Conservation (phyloP, 1,139 yeast species). For the Protomyces pachydermus region DNA sequence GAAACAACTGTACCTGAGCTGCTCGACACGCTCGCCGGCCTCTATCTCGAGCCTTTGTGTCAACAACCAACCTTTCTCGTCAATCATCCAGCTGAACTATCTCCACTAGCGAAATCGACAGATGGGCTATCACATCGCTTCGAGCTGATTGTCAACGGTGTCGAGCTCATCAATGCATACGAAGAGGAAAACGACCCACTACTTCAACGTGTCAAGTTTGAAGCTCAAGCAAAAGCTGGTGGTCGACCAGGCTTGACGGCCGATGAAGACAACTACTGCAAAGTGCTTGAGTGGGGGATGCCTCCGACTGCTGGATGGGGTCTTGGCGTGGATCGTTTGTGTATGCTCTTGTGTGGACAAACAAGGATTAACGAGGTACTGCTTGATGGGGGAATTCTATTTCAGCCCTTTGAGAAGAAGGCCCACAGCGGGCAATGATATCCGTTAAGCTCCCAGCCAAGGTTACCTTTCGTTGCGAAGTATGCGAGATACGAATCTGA, state of each 20-base stretch:
- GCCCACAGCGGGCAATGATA: neutral
- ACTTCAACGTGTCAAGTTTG: constrained; percentile 58
- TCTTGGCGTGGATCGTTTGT: constrained; percentile 80
- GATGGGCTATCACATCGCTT: constrained; percentile 58
- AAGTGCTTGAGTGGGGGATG: constrained; percentile 81
- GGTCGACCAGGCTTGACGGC: constrained; percentile 60
- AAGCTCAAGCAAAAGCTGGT: constrained; percentile 48
- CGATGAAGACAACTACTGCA: constrained; percentile 68
- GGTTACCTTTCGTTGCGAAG: too few relatives aligned
- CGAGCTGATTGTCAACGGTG: constrained; percentile 74
- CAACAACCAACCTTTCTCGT: constrained; percentile 63
- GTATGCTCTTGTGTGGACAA: constrained; percentile 66
- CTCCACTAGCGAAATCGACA: constrained; percentile 77
- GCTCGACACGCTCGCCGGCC: constrained; percentile 60
- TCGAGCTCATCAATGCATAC: constrained; percentile 86
- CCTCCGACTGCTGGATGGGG: constrained; percentile 99
- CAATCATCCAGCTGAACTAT: constrained; percentile 78
- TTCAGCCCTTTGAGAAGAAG: constrained; percentile 35
- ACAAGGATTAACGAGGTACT: constrained; percentile 73
- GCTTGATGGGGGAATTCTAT: constrained; percentile 73
- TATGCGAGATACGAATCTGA: too few relatives aligned
- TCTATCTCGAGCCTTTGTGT: constrained; percentile 59
- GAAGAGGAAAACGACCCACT: constrained; percentile 92
- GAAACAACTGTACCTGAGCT: constrained; percentile 48
- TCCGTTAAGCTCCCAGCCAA: neutral